These are phyloP conservation scores for Triticum urartu DNA, from an alignment of 176 grass and related monocot species.

Conservation along the genomic window DNA sequence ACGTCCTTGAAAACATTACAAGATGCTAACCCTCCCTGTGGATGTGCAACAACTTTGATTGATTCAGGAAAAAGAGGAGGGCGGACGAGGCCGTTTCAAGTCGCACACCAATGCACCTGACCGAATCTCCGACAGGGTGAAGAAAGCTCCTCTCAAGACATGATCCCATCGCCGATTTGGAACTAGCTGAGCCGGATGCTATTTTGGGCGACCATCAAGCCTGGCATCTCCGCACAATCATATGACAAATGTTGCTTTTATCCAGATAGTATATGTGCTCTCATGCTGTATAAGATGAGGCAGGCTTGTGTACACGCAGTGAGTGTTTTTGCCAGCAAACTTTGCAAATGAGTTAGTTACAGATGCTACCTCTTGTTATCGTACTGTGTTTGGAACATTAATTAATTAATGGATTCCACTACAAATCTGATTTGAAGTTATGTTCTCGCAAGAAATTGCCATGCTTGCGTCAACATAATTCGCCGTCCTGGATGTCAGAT, in stretches of 20 bases:
- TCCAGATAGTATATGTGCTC: no score
- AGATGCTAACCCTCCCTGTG: conserved; percentile 21
- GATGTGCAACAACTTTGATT: neutral
- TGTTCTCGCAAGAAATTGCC: no score
- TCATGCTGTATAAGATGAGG: no score
- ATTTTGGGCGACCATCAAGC: neutral
- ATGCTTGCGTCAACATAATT: no score
- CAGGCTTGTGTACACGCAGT: no score
- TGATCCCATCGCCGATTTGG: conserved; percentile 18
- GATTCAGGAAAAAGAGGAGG: conserved; percentile 75
- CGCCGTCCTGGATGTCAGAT: no score
- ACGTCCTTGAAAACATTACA: neutral
- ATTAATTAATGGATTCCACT: neutral
- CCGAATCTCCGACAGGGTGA: conserved; percentile 85
- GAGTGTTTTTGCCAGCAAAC: no score
- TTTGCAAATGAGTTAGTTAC: no score
- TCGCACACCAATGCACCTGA: conserved; percentile 74
- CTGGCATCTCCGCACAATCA: no score
- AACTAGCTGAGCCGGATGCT: conserved; percentile 22
- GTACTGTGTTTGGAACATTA: neutral
- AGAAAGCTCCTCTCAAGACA: conserved; percentile 92
- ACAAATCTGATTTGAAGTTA: no score
- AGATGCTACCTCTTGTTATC: no score
- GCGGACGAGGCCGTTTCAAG: conserved; percentile 85
- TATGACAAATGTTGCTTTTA: no score